These are phyloP conservation scores for Kalanchoe fedtschenkoi DNA, from an alignment of 164 flowering plant species.

Conservation along the genomic window DNA sequence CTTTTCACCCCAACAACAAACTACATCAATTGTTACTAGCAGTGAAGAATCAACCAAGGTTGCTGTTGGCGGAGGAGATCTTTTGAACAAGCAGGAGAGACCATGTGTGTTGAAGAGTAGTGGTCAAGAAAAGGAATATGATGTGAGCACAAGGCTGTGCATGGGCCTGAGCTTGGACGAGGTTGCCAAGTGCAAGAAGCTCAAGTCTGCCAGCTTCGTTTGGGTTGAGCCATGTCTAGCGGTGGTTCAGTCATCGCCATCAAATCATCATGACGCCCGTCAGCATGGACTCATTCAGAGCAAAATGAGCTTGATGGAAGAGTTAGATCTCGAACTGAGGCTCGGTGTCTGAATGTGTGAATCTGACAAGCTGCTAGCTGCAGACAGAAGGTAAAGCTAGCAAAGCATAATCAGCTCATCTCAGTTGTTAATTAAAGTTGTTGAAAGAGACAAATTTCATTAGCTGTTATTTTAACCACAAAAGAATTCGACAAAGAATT, in stretches of 20 bases:
- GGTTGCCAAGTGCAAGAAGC: constrained; percentile 13
- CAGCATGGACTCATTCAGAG: background rate
- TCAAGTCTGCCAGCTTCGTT: constrained; percentile 7
- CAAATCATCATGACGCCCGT: constrained; percentile 8
- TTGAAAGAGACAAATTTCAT: background rate
- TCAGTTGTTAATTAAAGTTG: constrained; percentile 4
- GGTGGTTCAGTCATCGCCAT: background rate
- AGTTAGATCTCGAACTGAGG: constrained; percentile 45
- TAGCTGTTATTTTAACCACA: background rate
- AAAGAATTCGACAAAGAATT: background rate
- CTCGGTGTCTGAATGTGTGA: constrained; percentile 20
- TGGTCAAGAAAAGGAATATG: background rate
- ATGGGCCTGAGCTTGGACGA: constrained; percentile 15
- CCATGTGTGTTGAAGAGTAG: background rate
- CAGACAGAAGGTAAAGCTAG: constrained; percentile 4
- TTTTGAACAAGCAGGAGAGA: background rate
- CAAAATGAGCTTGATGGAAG: constrained; percentile 13
- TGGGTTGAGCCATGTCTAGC: constrained; percentile 10
- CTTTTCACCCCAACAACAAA: background rate
- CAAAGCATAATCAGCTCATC: background rate
- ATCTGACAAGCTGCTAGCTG: constrained; percentile 5
- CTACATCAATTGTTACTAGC: background rate
- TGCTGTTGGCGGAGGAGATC: background rate
- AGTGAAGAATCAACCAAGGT: background rate
- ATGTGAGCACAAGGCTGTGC: constrained; percentile 1